Evolutionary conservation across 2,329 filamentous ascomycete species (phyloP).

Genomic region (Diplocarpon mali): DNA sequence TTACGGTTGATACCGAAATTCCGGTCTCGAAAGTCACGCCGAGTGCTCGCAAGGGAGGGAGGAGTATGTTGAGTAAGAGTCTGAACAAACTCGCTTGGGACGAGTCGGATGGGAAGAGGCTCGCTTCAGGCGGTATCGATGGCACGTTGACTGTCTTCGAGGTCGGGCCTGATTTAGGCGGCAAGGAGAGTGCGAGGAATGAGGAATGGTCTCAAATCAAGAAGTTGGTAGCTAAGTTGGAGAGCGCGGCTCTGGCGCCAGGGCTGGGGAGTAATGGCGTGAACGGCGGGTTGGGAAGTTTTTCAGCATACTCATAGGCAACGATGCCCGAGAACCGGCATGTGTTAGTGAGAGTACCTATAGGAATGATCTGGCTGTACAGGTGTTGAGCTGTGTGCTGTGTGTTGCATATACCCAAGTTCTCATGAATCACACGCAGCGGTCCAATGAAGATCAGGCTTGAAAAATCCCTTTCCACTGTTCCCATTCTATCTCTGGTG

Average conservation of each 20-base stretch:
- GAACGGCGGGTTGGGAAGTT: constrained; percentile 10
- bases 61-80: constrained; percentile 67
- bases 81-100: constrained; percentile 96
- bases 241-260: constrained; percentile 31
- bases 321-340: not conserved
- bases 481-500: too few species aligned
- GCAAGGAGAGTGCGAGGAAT: constrained; percentile 68
- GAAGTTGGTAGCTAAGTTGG: constrained; percentile 70
- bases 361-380: constrained; percentile 6
- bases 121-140: constrained; percentile 87
- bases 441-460: not conserved
- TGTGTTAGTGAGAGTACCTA: not conserved
- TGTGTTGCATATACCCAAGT: constrained; percentile 21
- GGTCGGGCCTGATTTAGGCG: constrained; percentile 70
- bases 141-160: constrained; percentile 88
- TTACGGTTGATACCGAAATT: constrained; percentile 85
- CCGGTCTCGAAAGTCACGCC: constrained; percentile 74
- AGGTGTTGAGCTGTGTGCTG: constrained; percentile 13
- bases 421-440: constrained; percentile 2
- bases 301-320: not conserved
- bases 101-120: constrained; percentile 69
- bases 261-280: constrained; percentile 12
- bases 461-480: not conserved
- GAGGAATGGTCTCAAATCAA: constrained; percentile 95
- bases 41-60: constrained; percentile 50